A percentile compares a stretch with the other conserved stretches of the same genome.
Conservation (phyloP, 345 rosid genomes). For the Eucalyptus caleyi region DNA sequence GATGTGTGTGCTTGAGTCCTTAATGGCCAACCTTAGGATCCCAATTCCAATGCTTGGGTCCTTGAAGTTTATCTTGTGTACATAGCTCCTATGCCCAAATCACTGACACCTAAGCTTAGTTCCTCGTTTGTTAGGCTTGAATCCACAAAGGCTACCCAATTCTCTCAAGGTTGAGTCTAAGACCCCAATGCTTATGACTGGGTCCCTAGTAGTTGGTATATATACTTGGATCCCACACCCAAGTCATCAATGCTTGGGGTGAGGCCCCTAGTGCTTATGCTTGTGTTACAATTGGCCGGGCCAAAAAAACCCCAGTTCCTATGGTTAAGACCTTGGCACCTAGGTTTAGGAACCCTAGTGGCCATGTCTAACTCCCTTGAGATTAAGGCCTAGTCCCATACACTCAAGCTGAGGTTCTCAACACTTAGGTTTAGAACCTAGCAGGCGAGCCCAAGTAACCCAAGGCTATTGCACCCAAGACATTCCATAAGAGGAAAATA, state of each 20-base stretch:
- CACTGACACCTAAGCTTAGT: accelerated
- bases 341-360: background rate
- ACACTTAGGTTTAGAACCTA: background rate
- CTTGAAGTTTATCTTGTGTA: background rate
- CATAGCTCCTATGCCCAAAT: background rate
- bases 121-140: background rate
- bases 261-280: accelerated
- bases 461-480: background rate
- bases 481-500: background rate
- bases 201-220: background rate
- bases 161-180: background rate
- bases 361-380: background rate
- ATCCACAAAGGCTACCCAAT: background rate
- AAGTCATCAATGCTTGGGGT: background rate
- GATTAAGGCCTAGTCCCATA: background rate
- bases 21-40: background rate
- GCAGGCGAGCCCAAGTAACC: background rate
- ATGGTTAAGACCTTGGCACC: background rate
- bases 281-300: background rate
- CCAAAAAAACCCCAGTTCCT: background rate
- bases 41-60: background rate
- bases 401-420: background rate
- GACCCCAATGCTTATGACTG: background rate
- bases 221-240: background rate
- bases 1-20: background rate